These are phyloP conservation scores for Fusarium fracticaudum DNA, from an alignment of 2,329 filamentous ascomycete species.

Conservation along the genomic window DNA sequence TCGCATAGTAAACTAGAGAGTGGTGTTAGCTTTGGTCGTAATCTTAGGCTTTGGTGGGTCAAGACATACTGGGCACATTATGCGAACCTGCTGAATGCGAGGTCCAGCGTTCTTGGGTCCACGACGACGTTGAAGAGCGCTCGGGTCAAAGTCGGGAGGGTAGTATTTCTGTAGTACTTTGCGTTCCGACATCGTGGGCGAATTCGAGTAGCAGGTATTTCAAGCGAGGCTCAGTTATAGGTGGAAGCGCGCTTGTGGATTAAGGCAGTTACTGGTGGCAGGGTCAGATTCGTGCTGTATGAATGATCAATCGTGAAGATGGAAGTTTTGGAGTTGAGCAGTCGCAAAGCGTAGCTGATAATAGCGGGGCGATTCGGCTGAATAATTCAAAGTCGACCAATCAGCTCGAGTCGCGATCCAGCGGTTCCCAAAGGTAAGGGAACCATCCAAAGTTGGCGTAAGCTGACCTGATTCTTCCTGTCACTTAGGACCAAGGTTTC, in stretches of 20 bases:
- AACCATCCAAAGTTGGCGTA: not conserved
- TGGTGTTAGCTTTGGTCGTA: not conserved
- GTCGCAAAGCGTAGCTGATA: not conserved
- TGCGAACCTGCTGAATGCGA: conserved; percentile 83
- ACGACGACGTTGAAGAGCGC: conserved; percentile 76
- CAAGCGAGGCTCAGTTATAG: not conserved
- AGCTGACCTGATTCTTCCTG: not conserved
- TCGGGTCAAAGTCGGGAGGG: conserved; percentile 89
- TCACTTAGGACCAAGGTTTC: no score
- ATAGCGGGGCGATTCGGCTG: not conserved
- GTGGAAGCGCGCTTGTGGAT: not conserved
- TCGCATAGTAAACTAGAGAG: conserved; percentile 50
- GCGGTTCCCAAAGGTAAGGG: not conserved
- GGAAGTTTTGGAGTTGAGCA: not conserved
- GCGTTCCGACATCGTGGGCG: conserved; percentile 78
- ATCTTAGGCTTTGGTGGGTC: not conserved
- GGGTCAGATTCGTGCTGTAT: not conserved
- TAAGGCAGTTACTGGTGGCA: not conserved
- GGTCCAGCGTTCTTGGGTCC: conserved; percentile 78
- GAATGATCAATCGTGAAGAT: not conserved
- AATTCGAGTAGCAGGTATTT: not conserved
- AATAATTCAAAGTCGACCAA: not conserved
- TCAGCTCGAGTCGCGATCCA: not conserved
- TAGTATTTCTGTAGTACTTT: conserved; percentile 78
- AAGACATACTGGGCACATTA: conserved; percentile 1